phyloP scores from a whole-genome alignment of 192 early-diverging fungal species.

The Coemansia sp. region DNA sequence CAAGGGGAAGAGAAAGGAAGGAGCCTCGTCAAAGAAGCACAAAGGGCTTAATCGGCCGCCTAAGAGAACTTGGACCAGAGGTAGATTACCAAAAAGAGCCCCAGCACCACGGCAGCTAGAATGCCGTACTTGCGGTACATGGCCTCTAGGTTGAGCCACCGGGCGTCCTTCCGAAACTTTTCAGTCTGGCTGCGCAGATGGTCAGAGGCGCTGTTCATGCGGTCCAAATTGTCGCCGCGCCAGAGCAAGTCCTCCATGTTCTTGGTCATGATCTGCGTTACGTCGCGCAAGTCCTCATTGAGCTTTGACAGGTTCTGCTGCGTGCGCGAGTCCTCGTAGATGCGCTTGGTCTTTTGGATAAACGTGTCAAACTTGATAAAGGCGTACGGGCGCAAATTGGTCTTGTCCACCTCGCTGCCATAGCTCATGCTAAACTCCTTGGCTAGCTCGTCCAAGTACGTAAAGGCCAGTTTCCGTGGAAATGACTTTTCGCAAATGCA shows the following conservation, averaged over 20 bases:
- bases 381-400: slow-evolving; percentile 88
- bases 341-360: slow-evolving; percentile 96
- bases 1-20: slow-evolving; percentile 4
- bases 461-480: slow-evolving; percentile 90
- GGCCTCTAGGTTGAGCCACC: slow-evolving; percentile 83
- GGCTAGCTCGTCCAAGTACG: slow-evolving; percentile 91
- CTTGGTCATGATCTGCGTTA: slow-evolving; percentile 96
- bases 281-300: slow-evolving; percentile 94
- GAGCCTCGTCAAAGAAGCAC: neutral
- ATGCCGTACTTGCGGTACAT: slow-evolving; percentile 95
- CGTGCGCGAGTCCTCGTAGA: slow-evolving; percentile 93
- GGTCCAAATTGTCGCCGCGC: slow-evolving; percentile 79
- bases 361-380: slow-evolving; percentile 98
- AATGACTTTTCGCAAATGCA: slow-evolving; percentile 92
- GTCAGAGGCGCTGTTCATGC: slow-evolving; percentile 69
- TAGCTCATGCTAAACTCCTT: slow-evolving; percentile 93
- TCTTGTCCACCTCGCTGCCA: slow-evolving; percentile 82
- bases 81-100: slow-evolving; percentile 82
- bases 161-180: slow-evolving; percentile 86
- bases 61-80: slow-evolving; percentile 56
- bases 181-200: slow-evolving; percentile 67
- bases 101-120: slow-evolving; percentile 68
- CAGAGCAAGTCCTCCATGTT: slow-evolving; percentile 96
- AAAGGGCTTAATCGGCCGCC: neutral
- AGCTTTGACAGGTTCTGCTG: slow-evolving; percentile 89